Percentiles rank a stretch among this genome's conserved stretches.
phyloP scores from a whole-genome alignment of 495 filamentous ascomycete species.

The Penicillium psychrofluorescens region DNA sequence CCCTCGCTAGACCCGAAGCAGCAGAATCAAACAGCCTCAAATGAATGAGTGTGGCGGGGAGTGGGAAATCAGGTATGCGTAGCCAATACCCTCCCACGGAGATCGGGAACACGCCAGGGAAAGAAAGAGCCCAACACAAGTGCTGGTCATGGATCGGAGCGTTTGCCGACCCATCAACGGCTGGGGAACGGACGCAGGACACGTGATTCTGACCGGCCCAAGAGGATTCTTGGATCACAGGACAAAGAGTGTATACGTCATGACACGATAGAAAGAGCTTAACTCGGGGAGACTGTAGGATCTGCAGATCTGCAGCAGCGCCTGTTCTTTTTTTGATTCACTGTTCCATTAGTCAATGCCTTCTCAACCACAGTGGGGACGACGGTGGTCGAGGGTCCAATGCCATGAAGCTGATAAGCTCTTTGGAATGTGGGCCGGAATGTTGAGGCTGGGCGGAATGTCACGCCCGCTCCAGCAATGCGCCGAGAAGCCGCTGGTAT shows the following conservation, averaged over 20 bases:
- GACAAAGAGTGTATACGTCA: constrained; percentile 1
- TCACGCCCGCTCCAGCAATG: constrained; percentile 28
- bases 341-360: constrained; percentile 1
- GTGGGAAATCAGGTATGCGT: constrained; percentile 9
- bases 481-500: constrained; percentile 15
- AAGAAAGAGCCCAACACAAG: neutral
- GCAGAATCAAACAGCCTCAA: constrained; percentile 10
- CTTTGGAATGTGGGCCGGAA: constrained; percentile 15
- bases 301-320: constrained; percentile 4
- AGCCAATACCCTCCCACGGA: constrained; percentile 10
- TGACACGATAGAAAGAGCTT: constrained; percentile 7
- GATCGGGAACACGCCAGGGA: constrained; percentile 1
- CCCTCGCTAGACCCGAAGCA: constrained; percentile 28
- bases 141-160: constrained; percentile 11
- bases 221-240: too few relatives aligned
- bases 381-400: constrained; percentile 3
- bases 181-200: constrained; percentile 9
- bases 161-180: constrained; percentile 6
- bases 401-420: neutral
- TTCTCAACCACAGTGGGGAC: neutral
- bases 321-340: neutral
- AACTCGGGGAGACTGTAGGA: constrained; percentile 11
- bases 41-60: constrained; percentile 20
- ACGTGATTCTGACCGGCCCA: neutral
- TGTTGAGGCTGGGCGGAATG: constrained; percentile 29